These are phyloP conservation scores for Angomonas ambiguus DNA, from an alignment of 208 protist species.

Conservation along the genomic window DNA sequence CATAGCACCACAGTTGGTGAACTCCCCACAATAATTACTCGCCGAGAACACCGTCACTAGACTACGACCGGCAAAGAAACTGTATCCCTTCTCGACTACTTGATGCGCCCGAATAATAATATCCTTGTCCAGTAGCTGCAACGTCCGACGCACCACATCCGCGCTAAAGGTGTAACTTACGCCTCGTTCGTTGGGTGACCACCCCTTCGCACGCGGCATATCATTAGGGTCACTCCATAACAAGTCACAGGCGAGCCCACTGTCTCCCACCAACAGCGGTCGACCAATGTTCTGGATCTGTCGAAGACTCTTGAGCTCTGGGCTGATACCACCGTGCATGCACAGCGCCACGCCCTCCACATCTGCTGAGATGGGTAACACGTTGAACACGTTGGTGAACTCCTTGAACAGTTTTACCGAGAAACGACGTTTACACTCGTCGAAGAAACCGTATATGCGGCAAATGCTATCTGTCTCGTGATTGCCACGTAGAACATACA, in stretches of 20 bases:
- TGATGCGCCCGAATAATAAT: constrained; percentile 98
- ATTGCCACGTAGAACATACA: constrained; percentile 98
- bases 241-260: constrained; percentile 94
- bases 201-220: constrained; percentile 27
- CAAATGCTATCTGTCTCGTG: constrained; percentile 99
- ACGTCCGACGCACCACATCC: constrained; percentile 94
- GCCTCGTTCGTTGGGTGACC: constrained; percentile 95
- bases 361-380: constrained; percentile 88
- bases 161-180: constrained; percentile 97
- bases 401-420: constrained; percentile 46
- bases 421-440: constrained; percentile 94
- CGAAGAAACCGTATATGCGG: constrained; percentile 99
- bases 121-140: constrained; percentile 96
- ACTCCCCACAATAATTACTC: constrained; percentile 99
- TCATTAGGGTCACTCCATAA: constrained; percentile 98
- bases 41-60: constrained; percentile 99
- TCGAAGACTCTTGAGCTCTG: constrained; percentile 97
- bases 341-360: constrained; percentile 94
- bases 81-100: constrained; percentile 96
- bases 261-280: constrained; percentile 32
- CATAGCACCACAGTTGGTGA: constrained; percentile 99
- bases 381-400: constrained; percentile 69
- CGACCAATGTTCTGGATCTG: constrained; percentile 85
- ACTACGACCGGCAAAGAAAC: constrained; percentile 97
- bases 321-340: constrained; percentile 97